phyloP scores from a whole-genome alignment of 192 early-diverging fungal genomes.

The Backusella tarrabulga region DNA sequence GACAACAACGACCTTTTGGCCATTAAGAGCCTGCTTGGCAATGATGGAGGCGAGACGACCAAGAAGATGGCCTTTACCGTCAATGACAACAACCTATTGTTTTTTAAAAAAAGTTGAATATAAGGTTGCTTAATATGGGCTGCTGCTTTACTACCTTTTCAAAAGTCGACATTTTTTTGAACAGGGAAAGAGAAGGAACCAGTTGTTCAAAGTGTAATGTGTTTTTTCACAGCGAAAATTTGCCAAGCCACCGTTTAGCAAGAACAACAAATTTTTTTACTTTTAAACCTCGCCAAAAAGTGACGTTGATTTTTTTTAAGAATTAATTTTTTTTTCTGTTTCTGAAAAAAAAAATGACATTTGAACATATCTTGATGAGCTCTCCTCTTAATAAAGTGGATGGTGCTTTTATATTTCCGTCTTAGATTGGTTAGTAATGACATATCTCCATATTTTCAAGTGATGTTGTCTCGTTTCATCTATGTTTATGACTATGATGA shows the following conservation, averaged over 20 bases:
- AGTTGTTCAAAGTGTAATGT: conserved; percentile 11
- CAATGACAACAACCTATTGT: conserved; percentile 92
- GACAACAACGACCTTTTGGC: conserved; percentile 96
- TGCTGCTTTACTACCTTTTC: conserved; percentile 20
- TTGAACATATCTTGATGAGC: too few relatives aligned
- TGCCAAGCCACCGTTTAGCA: neutral
- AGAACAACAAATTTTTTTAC: conserved; percentile 7
- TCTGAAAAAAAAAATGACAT: too few relatives aligned
- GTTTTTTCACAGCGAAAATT: conserved; percentile 5
- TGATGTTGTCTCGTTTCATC: too few relatives aligned
- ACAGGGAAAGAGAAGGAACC: conserved; percentile 18
- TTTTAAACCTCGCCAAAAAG: neutral
- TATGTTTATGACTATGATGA: too few relatives aligned
- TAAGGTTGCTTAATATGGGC: neutral
- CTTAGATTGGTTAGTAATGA: too few relatives aligned
- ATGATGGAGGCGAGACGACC: conserved; percentile 97
- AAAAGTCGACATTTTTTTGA: conserved; percentile 28
- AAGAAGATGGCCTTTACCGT: conserved; percentile 98
- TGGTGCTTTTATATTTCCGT: too few relatives aligned
- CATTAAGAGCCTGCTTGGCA: conserved; percentile 97
- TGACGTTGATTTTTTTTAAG: too few relatives aligned
- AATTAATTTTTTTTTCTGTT: too few relatives aligned
- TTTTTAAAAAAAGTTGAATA: neutral
- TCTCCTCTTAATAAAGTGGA: too few relatives aligned
- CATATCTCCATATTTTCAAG: too few relatives aligned